Evolutionary conservation across 1,284 basidiomycete genomes (phyloP), one percentile per base, ranked within the genome.

Genomic region (Tilletia indica): DNA sequence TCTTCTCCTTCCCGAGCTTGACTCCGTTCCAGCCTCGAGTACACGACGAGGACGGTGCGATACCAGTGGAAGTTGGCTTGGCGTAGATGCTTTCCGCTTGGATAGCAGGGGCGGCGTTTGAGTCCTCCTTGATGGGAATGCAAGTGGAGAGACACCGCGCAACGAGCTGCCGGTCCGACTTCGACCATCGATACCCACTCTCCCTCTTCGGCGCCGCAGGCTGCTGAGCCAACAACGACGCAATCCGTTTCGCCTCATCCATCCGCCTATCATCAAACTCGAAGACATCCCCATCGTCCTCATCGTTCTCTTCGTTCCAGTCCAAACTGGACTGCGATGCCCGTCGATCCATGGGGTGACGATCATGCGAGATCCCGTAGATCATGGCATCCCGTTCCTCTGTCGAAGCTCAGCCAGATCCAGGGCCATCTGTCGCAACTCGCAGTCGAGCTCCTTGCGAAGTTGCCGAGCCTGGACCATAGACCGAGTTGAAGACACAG

Each of bases 111-210:
- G 56, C 11, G 34, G 25, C 36, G 36, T 16, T 64, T 14, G 38
- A 16, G 61, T 64, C 34, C 38, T 64, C 61, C 34, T 6, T 16
- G 16, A 64, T 64, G 16, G 12, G 31, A 16, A 64, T 3, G 14
- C 61, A 64, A 8, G 61, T 64, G 14, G 61, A 64, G 19, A 64
- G 31, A 21, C 61, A 64, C 9, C 61, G 61, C 9, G 61, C 61
- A 9, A 64, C 38, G 16, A 64, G 34, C 34, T 64, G 8, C 36
- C 38, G 34, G 42, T 64, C 61, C 11, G 61, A 25, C 12, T 42
- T 38, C 16, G 61, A 64, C 61, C 61, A 64, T 64, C 61, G 61
- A 34, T 64, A 64, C 36, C 61, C 39, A 34, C 34, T 64, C 61
- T 19, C 14, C 34, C 38, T 34, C 14, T 64, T 39, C 38, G 61